Evolutionary conservation across 305 asterid species (phyloP), one percentile per base, ranked within the genome.

Genomic region (Solanum hybrid): DNA sequence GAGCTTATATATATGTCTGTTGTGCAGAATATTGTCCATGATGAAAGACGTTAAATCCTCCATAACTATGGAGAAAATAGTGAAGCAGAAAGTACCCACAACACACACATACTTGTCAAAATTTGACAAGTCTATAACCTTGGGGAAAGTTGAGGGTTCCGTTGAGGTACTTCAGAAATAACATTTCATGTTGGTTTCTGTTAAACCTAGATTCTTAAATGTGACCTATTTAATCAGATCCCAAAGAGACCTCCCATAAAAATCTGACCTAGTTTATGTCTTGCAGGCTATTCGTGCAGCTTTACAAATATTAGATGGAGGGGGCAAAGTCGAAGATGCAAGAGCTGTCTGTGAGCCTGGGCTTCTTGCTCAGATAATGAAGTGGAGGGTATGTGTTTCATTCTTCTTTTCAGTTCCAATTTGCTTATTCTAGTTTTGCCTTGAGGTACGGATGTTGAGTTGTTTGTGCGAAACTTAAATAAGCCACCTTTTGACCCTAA

Each of bases 271-370:
- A 80, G 64, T 75, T 82, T 40, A 9, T 81, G 56, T 90, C 86
- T 29, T 93, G 92, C 93, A 97, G 99, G 95, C 98, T 84, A 85
- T 96, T 71, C 94, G 89, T 84, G 95, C 96, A 76, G 99, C 99
- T 80, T 86, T 93, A 88, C 94, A 91, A 51, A 95, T 91, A 92
- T 75, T 97, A 90, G 96, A 95, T 29, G 94, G 88, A 34, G 98
- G 98, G 27, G 96, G 98, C 89, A 92, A 89, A 89, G 89, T 95
- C 87, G 94, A 93, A 92, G 98, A 96, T 92, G 99, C 99, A 89
- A 95, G 94, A 93, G 93, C 94, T 32, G 95, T 96, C 81, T 96
- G 99, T 89, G 96, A 93, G 89, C 93, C 95, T 40, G 94, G 92
- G 79, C 94, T 95, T 91, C 95, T 96, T 80, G 40, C 86, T 88